Conservation (phyloP, 2,329 filamentous ascomycete genomes). For the Calonectria pteridis region DNA sequence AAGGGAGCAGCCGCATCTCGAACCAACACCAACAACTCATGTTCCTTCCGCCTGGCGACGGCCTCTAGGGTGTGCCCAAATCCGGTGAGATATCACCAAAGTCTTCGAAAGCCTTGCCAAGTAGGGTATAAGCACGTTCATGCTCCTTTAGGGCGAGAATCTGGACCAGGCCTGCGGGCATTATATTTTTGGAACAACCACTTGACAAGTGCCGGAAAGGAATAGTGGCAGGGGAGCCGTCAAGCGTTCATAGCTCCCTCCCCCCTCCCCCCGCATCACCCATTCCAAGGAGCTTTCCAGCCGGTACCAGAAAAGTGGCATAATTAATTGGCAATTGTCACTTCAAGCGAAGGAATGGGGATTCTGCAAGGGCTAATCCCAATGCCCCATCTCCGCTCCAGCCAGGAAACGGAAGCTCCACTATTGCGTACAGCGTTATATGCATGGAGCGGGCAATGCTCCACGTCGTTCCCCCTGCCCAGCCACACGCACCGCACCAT, state of each 20-base stretch:
- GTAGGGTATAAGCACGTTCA: neutral
- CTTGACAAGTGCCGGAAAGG: neutral
- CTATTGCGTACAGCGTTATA: neutral
- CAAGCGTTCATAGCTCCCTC: neutral
- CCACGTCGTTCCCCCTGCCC: constrained; percentile 6
- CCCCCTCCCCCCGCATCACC: neutral
- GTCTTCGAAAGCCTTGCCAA: neutral
- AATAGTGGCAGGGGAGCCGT: neutral
- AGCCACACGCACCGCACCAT: constrained; percentile 8
- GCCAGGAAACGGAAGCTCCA: neutral
- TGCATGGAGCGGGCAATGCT: constrained; percentile 10
- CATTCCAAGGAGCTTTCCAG: neutral
- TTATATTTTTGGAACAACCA: constrained; percentile 16
- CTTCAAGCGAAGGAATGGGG: neutral
- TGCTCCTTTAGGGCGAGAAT: neutral
- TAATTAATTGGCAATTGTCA: neutral
- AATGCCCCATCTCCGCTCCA: neutral
- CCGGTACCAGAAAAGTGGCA: neutral
- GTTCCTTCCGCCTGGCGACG: constrained; percentile 1
- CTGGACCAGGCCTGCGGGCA: neutral
- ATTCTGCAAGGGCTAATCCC: neutral
- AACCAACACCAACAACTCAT: neutral
- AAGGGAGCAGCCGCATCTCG: neutral
- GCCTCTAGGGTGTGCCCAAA: neutral
- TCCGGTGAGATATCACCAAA: neutral